Conservation (phyloP, 345 rosid species). For the Dimocarpus longan region DNA sequence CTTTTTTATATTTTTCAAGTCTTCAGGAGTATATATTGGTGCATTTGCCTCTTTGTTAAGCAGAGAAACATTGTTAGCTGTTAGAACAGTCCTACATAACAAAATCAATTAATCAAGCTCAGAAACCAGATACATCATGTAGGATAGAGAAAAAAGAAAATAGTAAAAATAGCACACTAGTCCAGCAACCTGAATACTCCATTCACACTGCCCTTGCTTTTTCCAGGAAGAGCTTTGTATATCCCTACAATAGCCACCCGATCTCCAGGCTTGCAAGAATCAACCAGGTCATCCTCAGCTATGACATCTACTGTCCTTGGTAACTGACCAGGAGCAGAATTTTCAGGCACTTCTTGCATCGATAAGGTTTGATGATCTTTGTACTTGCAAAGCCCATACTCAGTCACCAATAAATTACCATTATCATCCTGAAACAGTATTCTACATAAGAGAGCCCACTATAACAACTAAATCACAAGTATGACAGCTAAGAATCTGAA, state of each 20-base stretch:
- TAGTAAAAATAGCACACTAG: neutral
- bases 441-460: constrained; percentile 19
- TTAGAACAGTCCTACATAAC: constrained; percentile 76
- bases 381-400: constrained; percentile 89
- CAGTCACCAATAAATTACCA: constrained; percentile 91
- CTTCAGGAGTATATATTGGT: constrained; percentile 79
- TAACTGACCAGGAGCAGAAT: constrained; percentile 99
- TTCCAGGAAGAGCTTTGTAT: constrained; percentile 97
- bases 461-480: neutral
- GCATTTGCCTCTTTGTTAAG: constrained; percentile 98
- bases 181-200: constrained; percentile 87
- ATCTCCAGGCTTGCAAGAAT: constrained; percentile 98
- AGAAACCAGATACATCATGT: neutral
- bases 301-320: constrained; percentile 95
- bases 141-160: constrained; percentile 11
- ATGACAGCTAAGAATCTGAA: constrained; percentile 14
- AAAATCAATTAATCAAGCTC: constrained; percentile 22
- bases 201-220: constrained; percentile 91
- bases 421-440: constrained; percentile 72
- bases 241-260: constrained; percentile 89
- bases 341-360: constrained; percentile 98
- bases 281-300: constrained; percentile 96
- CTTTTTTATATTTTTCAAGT: constrained; percentile 79
- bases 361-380: constrained; percentile 99
- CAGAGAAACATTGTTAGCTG: constrained; percentile 84